Base-by-base conservation (phyloP, 2,329 filamentous ascomycete genomes). In the Thelonectria discophora region DNA sequence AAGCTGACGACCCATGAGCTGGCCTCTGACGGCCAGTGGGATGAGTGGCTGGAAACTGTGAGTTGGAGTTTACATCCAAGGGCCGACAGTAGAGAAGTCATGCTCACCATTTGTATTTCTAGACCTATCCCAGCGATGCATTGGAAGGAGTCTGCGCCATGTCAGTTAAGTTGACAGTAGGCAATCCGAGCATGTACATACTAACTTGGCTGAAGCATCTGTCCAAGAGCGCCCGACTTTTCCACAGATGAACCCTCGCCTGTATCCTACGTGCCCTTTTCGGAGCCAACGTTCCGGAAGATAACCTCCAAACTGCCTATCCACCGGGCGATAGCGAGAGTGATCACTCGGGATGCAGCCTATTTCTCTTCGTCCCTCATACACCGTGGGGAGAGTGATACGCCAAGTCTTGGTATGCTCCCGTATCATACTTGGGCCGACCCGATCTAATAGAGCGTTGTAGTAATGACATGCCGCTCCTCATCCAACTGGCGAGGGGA, bases 201-300 rank as follows among this genome's bases (percentile, higher is more conserved):
- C 17, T 37, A 4, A 34, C 21, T 11, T 7, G 3, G 1, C 11
- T 2, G 4, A 9, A 60, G 57, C 3, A 10, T 60, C 2, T 60
- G 57, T 24, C 40, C 43, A 11, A 55, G 57, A 50, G 57, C 57
- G 13, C 27, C 37, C 12, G 45, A 49, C 9, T 18, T 60, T 13
- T 60, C 51, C 6, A 21, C 27, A 13, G 51, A 53, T 11, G 49
- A 60, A 15, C 42, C 57, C 39, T 45, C 56, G 2, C 57, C 57
- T 2, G 34, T 24, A 10, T 55, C 46, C 21, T 55, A 60, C 27
- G 2, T 60, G 2, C 57, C 57, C 5, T 60, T 60, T 27, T 39
- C 57, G 4, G 21, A 13, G 8, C 11, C n/a, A 3, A 37, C 45
- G 3, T 60, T 53, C 21, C 7, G 27, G 45, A 34, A 21, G 2